Evolutionary conservation across 1,284 basidiomycete species (phyloP).

Genomic region (Cutaneotrichosporon mucoides): DNA sequence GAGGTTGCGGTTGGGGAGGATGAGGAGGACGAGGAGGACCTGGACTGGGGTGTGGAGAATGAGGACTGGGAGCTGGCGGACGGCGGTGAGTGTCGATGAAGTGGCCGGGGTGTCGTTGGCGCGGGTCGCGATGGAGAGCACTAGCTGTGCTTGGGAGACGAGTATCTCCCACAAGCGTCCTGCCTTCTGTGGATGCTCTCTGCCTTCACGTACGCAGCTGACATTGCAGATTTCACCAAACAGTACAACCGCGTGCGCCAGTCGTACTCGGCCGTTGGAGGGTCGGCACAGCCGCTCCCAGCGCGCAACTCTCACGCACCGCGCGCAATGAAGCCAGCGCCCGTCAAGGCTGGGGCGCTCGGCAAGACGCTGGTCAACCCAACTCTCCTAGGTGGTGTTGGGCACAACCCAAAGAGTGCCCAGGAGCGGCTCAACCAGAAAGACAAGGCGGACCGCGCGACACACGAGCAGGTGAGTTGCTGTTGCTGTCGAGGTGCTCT

Average conservation of each 20-base stretch:
- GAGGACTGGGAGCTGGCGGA: constrained; percentile 86
- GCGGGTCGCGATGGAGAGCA: too few relatives aligned
- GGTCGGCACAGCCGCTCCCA: constrained; percentile 26
- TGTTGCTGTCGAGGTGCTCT: too few relatives aligned
- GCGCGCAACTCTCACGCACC: constrained; percentile 33
- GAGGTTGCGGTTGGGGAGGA: constrained; percentile 10
- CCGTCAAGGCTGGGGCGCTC: constrained; percentile 51
- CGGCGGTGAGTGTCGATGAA: constrained; percentile 50
- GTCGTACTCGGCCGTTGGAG: constrained; percentile 50
- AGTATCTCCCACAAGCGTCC: too few relatives aligned
- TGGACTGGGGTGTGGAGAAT: constrained; percentile 63
- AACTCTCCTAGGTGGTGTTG: constrained; percentile 58
- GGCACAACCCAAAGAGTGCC: constrained; percentile 82
- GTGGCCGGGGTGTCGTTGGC: too few relatives aligned
- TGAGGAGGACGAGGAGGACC: constrained; percentile 30
- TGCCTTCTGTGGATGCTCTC: too few relatives aligned
- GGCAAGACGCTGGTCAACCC: constrained; percentile 66
- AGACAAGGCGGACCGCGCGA: constrained; percentile 90
- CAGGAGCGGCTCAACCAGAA: constrained; percentile 78
- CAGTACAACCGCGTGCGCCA: constrained; percentile 89
- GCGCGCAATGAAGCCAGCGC: constrained; percentile 46
- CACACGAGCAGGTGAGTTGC: constrained; percentile 65
- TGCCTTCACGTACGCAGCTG: too few relatives aligned
- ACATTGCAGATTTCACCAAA: constrained; percentile 80
- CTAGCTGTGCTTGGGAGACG: too few relatives aligned